These are phyloP conservation scores for Hygrocybe punicea DNA, from an alignment of 768 basidiomycete species.

Conservation along the genomic window DNA sequence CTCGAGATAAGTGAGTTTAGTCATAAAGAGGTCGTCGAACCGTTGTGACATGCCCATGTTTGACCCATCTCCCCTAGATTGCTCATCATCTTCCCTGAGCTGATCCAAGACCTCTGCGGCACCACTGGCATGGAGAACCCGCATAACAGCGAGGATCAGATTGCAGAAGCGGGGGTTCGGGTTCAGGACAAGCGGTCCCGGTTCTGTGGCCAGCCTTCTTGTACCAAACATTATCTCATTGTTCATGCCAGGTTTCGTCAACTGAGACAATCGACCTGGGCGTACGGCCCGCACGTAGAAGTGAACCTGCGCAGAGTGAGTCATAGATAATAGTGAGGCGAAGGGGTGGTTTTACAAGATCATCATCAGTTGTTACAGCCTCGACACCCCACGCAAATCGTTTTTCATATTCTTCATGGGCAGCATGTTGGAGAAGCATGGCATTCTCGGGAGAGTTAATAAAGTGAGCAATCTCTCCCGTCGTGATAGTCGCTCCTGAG, in stretches of 20 bases:
- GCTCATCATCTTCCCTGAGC: too few species aligned
- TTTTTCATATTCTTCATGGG: background rate
- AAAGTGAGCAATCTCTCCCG: background rate
- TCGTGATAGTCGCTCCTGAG: background rate
- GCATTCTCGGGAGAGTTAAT: background rate
- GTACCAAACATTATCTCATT: conserved; percentile 1
- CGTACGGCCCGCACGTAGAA: background rate
- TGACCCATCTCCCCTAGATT: too few species aligned
- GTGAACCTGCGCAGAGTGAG: background rate
- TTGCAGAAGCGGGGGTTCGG: background rate
- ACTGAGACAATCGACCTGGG: background rate
- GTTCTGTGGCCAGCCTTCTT: background rate
- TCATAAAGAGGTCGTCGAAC: too few species aligned
- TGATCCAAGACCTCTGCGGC: too few species aligned
- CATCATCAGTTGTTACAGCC: background rate
- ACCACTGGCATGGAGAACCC: too few species aligned
- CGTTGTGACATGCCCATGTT: too few species aligned
- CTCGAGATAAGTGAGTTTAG: too few species aligned
- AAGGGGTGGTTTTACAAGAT: background rate
- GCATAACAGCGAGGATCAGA: background rate
- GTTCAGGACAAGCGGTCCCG: background rate
- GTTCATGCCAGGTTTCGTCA: background rate
- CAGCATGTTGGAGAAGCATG: conserved; percentile 1
- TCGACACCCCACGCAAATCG: background rate
- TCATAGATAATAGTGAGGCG: background rate